phyloP scores from a whole-genome alignment of 768 basidiomycete genomes.

The Leccinellum luteum region DNA sequence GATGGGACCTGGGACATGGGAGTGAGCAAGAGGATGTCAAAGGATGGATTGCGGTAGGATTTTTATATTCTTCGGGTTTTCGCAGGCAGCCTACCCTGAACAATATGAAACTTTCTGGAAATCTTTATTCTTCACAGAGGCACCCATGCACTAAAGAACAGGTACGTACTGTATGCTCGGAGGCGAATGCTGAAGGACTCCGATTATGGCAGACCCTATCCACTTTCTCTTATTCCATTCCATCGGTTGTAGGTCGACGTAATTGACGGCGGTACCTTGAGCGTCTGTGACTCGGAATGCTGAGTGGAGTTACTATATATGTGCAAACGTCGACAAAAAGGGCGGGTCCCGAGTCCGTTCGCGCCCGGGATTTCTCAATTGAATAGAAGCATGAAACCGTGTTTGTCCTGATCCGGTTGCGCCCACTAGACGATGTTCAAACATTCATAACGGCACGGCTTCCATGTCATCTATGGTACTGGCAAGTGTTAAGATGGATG shows the following conservation, averaged over 20 bases:
- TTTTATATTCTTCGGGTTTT: conserved; percentile 8
- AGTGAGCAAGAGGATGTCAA: conserved; percentile 2
- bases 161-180: background rate
- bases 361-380: background rate
- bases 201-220: background rate
- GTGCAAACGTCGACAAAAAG: background rate
- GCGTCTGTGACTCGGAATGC: background rate
- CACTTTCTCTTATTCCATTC: background rate
- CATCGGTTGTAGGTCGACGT: conserved; percentile 9
- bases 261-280: conserved; percentile 3
- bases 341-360: background rate
- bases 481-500: background rate
- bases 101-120: background rate
- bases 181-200: conserved; percentile 2
- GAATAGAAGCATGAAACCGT: background rate
- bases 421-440: background rate
- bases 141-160: background rate
- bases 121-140: background rate
- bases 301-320: background rate
- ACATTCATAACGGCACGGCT: background rate
- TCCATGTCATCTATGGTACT: background rate
- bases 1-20: conserved; percentile 20
- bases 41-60: background rate
- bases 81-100: background rate
- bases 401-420: background rate